A percentile compares a stretch with the other conserved stretches of the same genome.
These are phyloP conservation scores for Agaricus sinodeliciosus DNA, from an alignment of 768 basidiomycete genomes.

Conservation along the genomic window DNA sequence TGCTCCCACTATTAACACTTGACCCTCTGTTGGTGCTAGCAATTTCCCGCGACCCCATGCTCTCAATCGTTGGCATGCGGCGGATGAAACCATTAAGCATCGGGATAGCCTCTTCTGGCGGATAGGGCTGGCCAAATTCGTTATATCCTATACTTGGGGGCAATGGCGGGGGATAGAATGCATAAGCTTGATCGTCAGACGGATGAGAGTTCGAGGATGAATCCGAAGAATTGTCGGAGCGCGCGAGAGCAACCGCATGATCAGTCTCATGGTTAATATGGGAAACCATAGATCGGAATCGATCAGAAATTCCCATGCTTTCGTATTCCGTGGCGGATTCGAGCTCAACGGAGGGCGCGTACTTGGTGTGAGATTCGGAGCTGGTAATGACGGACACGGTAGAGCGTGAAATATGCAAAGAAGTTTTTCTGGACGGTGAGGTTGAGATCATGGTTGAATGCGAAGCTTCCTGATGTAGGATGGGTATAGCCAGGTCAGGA, in stretches of 20 bases:
- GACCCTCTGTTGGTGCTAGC: constrained; percentile 23
- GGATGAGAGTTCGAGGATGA: constrained; percentile 4
- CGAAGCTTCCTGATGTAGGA: constrained; percentile 4
- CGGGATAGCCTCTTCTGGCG: constrained; percentile 44
- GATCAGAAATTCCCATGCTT: constrained; percentile 37
- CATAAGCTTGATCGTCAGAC: constrained; percentile 17
- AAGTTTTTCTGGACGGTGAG: constrained; percentile 6
- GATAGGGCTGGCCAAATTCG: constrained; percentile 41
- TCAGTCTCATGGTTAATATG: constrained; percentile 50
- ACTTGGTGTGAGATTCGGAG: not conserved
- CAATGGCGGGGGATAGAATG: constrained; percentile 21
- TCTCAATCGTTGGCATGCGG: constrained; percentile 81
- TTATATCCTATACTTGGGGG: constrained; percentile 34
- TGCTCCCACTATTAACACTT: constrained; percentile 15
- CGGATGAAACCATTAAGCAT: constrained; percentile 59
- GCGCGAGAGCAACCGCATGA: constrained; percentile 33
- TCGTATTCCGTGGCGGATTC: constrained; percentile 26
- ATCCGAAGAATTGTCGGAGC: constrained; percentile 19
- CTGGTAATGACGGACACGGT: not conserved
- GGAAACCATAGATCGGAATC: constrained; percentile 43
- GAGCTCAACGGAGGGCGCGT: constrained; percentile 4
- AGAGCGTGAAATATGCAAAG: constrained; percentile 2
- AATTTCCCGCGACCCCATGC: constrained; percentile 61
- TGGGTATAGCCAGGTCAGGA: not conserved
- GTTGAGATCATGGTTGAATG: constrained; percentile 11